Conservation (phyloP, 495 filamentous ascomycete genomes). For the Rostrohypoxylon terebratum region DNA sequence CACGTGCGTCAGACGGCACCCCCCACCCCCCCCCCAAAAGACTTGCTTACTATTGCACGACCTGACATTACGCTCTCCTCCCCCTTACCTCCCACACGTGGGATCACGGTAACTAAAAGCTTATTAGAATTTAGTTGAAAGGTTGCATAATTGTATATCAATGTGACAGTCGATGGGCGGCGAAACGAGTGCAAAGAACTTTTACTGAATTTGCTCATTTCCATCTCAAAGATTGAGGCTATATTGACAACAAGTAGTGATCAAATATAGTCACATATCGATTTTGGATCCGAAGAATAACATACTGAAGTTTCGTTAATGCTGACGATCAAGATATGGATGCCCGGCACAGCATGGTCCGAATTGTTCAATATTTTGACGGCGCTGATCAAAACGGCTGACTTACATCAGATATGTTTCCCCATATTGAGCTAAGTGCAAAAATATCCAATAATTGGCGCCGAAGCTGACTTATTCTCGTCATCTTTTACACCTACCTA, state of each 20-base stretch:
- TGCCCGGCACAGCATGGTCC: background rate
- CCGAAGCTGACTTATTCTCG: background rate
- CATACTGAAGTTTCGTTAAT: background rate
- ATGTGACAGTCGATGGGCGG: background rate
- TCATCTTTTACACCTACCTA: background rate
- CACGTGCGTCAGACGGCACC: constrained; percentile 12
- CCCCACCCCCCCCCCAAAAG: no score
- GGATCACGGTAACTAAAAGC: background rate
- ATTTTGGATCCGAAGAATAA: background rate
- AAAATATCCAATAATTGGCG: background rate
- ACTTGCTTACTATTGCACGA: constrained; percentile 14
- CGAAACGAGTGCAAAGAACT: background rate
- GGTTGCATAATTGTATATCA: background rate
- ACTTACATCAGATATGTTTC: constrained; percentile 2
- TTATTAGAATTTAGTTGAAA: background rate
- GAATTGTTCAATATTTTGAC: background rate
- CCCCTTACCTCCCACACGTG: constrained; percentile 6
- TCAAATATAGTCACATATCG: background rate
- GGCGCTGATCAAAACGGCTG: background rate
- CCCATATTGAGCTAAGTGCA: background rate
- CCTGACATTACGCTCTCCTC: background rate
- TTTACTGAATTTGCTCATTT: background rate
- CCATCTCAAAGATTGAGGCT: background rate
- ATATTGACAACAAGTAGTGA: background rate
- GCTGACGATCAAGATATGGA: background rate